Conservation (phyloP, 2,329 filamentous ascomycete species). For the Beauveria sp. region DNA sequence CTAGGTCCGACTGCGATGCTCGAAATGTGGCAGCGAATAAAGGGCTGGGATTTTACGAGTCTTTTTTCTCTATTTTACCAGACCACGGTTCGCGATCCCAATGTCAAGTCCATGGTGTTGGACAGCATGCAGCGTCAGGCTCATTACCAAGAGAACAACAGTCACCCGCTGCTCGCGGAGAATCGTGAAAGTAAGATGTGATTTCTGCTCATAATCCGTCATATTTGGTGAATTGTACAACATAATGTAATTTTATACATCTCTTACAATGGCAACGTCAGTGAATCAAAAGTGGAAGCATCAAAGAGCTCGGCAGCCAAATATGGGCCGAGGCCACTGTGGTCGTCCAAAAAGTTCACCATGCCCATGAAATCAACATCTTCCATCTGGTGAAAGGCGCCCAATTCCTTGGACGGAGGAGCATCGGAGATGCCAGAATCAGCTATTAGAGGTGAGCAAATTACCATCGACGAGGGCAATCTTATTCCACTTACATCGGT, state of each 20-base stretch:
- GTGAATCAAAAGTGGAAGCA: background rate
- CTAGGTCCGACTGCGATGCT: slow-evolving; percentile 10
- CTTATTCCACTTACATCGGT: background rate
- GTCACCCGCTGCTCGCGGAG: background rate
- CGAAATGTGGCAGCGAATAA: slow-evolving; percentile 8
- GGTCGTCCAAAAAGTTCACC: background rate
- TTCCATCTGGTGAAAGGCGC: background rate
- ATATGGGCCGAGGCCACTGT: slow-evolving; percentile 4
- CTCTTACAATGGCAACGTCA: background rate
- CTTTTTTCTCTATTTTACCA: slow-evolving; percentile 9
- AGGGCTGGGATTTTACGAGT: background rate
- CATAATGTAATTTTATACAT: background rate
- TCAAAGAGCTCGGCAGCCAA: slow-evolving; percentile 7
- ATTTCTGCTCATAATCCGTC: background rate
- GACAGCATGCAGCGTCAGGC: slow-evolving; percentile 10
- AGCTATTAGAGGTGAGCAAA: background rate
- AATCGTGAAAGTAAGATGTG: background rate
- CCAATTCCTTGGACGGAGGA: background rate
- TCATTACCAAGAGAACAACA: slow-evolving; percentile 5
- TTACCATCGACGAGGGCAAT: background rate
- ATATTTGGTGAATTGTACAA: background rate
- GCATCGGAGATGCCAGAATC: background rate
- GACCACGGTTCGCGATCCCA: slow-evolving; percentile 4
- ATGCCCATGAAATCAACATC: slow-evolving; percentile 1
- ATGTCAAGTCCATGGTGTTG: slow-evolving; percentile 8